A percentile compares a stretch with the other conserved stretches of the same genome.
phyloP scores from a whole-genome alignment of 257 asterid species.

The Dorcoceras hygrometricum region DNA sequence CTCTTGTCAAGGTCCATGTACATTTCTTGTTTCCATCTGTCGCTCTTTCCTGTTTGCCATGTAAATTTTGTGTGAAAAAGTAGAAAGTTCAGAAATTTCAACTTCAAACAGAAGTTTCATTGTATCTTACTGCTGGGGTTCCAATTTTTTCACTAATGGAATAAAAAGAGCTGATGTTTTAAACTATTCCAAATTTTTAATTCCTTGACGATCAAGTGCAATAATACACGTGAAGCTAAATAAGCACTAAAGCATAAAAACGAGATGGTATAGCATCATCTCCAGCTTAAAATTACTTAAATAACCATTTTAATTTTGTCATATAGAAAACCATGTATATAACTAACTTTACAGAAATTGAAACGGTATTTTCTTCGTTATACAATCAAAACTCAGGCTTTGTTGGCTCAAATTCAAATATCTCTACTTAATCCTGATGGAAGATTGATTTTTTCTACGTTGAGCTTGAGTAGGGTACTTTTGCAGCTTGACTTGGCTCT shows the following conservation, averaged over 20 bases:
- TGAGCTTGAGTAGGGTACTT: no score
- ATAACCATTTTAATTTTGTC: no score
- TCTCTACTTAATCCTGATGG: neutral
- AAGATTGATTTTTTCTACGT: no score
- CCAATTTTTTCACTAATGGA: neutral
- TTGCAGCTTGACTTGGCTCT: no score
- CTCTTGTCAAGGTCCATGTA: conserved; percentile 53
- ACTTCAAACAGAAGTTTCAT: neutral
- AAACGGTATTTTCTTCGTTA: no score
- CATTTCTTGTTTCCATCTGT: conserved; percentile 50
- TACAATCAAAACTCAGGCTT: no score
- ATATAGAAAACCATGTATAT: no score
- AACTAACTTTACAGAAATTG: no score
- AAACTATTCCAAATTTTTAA: neutral
- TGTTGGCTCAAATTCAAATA: neutral
- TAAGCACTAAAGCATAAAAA: neutral
- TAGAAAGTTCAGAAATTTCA: conserved; percentile 2
- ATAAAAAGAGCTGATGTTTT: neutral
- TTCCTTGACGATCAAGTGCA: neutral
- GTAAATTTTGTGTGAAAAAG: neutral
- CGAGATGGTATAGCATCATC: neutral
- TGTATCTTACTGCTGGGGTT: neutral
- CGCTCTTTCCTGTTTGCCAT: conserved; percentile 53
- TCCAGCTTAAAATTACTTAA: no score
- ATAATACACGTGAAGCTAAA: neutral